Evolutionary conservation across 208 protist genomes (phyloP).

Genomic region (Leishmania braziliensis): DNA sequence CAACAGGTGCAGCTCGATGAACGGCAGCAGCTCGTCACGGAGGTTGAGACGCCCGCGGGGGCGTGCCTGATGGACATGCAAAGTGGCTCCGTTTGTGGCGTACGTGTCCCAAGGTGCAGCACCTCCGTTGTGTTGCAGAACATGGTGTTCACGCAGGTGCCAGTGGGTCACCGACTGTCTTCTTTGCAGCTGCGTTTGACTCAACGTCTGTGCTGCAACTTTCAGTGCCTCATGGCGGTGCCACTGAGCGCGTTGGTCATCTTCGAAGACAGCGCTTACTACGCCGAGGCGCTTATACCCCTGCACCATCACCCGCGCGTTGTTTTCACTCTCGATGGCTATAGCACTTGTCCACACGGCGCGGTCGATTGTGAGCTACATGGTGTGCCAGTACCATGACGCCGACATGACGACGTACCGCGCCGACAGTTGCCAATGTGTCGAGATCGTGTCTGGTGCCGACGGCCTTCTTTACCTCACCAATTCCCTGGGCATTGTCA

Average conservation of each 20-base stretch:
- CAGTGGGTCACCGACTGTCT: slow-evolving; percentile 28
- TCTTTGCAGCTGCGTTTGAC: slow-evolving; percentile 36
- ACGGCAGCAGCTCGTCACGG: slow-evolving; percentile 23
- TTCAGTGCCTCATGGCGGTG: slow-evolving; percentile 29
- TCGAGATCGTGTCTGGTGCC: slow-evolving; percentile 46
- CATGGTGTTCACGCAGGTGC: slow-evolving; percentile 49
- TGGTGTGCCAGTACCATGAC: slow-evolving; percentile 17
- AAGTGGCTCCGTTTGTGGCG: neutral
- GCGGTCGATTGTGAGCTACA: slow-evolving; percentile 19
- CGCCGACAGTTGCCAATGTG: slow-evolving; percentile 18
- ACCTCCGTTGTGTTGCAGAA: slow-evolving; percentile 57
- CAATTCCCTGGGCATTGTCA: slow-evolving; percentile 50
- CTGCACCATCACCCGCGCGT: slow-evolving; percentile 49
- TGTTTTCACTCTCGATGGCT: slow-evolving; percentile 33
- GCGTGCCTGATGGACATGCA: slow-evolving; percentile 14
- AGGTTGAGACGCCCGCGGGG: slow-evolving; percentile 32
- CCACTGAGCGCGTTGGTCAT: slow-evolving; percentile 39
- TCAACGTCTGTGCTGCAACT: slow-evolving; percentile 25
- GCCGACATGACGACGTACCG: slow-evolving; percentile 12
- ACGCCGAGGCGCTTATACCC: slow-evolving; percentile 52
- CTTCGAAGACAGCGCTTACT: slow-evolving; percentile 30
- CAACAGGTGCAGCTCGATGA: slow-evolving; percentile 12
- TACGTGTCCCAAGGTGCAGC: slow-evolving; percentile 28
- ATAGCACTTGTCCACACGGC: slow-evolving; percentile 2
- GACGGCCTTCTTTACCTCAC: slow-evolving; percentile 58